Conservation (phyloP, 1,284 basidiomycete species). For the Irpex rosettiformis region DNA sequence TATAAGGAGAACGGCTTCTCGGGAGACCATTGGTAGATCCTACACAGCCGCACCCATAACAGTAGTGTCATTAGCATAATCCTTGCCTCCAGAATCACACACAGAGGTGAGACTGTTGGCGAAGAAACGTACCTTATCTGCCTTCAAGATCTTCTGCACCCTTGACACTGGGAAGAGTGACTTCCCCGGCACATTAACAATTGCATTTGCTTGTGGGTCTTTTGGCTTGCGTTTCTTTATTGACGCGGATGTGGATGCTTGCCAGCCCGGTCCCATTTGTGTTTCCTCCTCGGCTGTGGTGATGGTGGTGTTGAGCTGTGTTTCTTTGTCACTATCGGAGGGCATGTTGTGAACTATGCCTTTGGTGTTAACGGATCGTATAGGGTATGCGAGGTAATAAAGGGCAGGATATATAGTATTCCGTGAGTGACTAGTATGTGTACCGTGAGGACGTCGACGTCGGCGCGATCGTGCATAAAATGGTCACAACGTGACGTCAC, state of each 20-base stretch:
- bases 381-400: no score
- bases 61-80: neutral
- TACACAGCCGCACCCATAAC: slow-evolving; percentile 23
- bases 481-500: neutral
- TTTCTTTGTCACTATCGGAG: neutral
- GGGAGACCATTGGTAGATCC: slow-evolving; percentile 72
- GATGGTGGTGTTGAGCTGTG: no score
- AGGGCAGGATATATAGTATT: no score
- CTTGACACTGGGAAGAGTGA: slow-evolving; percentile 66
- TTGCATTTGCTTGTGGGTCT: neutral
- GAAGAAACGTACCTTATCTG: slow-evolving; percentile 46
- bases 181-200: slow-evolving; percentile 42
- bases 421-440: no score
- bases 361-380: neutral
- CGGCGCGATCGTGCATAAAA: neutral
- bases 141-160: slow-evolving; percentile 78
- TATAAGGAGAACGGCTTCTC: slow-evolving; percentile 70
- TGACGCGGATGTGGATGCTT: no score
- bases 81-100: neutral
- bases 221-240: slow-evolving; percentile 2
- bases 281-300: no score
- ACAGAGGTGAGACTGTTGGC: no score
- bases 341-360: neutral
- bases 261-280: no score
- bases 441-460: no score